Base-by-base conservation (phyloP, 306 rosid genomes). In the Lathyrus tuberosus region DNA sequence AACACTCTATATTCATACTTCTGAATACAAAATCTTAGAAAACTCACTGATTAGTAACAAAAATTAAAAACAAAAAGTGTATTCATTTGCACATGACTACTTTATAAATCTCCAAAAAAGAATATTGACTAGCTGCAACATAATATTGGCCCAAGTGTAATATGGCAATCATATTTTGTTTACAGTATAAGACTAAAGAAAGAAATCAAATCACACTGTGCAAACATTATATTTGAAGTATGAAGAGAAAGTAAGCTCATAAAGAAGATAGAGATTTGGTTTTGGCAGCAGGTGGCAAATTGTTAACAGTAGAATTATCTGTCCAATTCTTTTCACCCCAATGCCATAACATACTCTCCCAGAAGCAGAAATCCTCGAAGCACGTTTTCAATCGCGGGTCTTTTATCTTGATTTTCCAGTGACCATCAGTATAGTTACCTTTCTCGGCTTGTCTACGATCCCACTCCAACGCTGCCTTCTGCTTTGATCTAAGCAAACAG, bases 271-370 rank as follows among this genome's bases (percentile, higher is more conserved):
- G 71, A 22, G 85, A 62, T 65, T 65, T 72, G 58, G 80, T 81
- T 52, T 75, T 67, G 24, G 78, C 38, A 46, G 73, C 67, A 24
- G 81, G 78, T 57, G 79, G 58, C 15, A 80, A 46, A 46, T 77
- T 78, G 70, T 68, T 52, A 80, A 49, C 76, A 43, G 84, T 80
- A 66, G 88, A 76, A 75, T 90, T 85, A 54, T 85, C 86, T 43
- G 91, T 85, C 93, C 93, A 90, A 79, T 85, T 90, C 76, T 81
- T 85, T 30, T 90, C 93, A 58, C 91, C 91, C 88, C 88, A 84
- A 64, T 91, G 97, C 96, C 93, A 77, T 77, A 88, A 65, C 96
- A 91, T 88, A 80, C 85, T 85, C 81, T 88, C 92, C 96, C 93
- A 88, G 84, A 81, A 88, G 82, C 97, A 89, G 79, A 89, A 89